Percentiles rank a stretch among this genome's conserved stretches.
Conservation (phyloP, 345 rosid genomes). For the Acer yangbiense region DNA sequence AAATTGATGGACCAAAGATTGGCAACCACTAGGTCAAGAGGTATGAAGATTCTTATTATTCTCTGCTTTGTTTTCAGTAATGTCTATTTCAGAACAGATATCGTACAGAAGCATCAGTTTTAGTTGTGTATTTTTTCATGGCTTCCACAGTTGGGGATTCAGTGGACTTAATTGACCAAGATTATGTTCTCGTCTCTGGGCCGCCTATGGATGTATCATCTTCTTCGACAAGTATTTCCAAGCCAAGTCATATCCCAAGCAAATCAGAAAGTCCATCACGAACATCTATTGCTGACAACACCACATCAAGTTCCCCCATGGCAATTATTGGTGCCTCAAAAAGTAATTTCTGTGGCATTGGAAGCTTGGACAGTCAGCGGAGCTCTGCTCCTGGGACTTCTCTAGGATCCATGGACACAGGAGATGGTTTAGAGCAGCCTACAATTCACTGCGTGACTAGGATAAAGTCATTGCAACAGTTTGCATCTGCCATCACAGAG, state of each 20-base stretch:
- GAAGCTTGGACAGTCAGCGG: conserved; percentile 68
- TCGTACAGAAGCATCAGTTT: conserved; percentile 7
- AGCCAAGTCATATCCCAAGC: conserved; percentile 51
- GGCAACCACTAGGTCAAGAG: conserved; percentile 44
- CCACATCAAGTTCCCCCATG: conserved; percentile 61
- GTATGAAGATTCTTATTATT: conserved; percentile 40
- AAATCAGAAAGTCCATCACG: conserved; percentile 52
- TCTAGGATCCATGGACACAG: conserved; percentile 73
- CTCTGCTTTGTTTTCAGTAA: conserved; percentile 16
- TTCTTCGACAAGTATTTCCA: conserved; percentile 56
- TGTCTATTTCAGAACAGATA: neutral
- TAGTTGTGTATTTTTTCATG: conserved; percentile 17
- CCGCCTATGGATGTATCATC: conserved; percentile 72
- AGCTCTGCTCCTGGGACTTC: conserved; percentile 76
- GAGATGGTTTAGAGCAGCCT: conserved; percentile 77
- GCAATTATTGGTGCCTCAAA: conserved; percentile 54
- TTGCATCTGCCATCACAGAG: conserved; percentile 70
- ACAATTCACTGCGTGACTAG: conserved; percentile 67
- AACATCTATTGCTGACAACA: conserved; percentile 37
- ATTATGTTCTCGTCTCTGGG: conserved; percentile 84
- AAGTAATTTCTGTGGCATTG: conserved; percentile 37
- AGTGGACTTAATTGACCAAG: conserved; percentile 85
- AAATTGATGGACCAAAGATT: conserved; percentile 50
- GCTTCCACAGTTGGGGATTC: conserved; percentile 60
- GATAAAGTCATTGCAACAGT: conserved; percentile 75